Percentiles rank a stretch among this genome's conserved stretches.
Evolutionary conservation across 495 filamentous ascomycete species (phyloP).

Genomic region (Aspergillus avenaceus): DNA sequence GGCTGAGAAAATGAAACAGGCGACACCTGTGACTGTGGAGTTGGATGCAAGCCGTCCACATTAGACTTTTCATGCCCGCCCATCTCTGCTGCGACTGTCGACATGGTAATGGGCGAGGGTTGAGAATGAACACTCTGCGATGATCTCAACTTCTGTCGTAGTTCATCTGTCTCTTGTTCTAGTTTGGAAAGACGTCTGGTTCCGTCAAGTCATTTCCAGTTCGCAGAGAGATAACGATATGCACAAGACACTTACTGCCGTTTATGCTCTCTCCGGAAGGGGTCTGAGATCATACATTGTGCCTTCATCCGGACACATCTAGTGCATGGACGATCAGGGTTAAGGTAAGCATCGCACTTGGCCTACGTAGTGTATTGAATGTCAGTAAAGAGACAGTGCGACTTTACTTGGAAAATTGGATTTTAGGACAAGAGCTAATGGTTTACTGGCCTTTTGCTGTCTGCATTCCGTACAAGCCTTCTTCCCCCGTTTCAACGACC

Average conservation of each 20-base stretch:
- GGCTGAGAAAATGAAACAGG: constrained; percentile 13
- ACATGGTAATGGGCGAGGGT: constrained; percentile 25
- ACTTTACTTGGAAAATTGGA: no score
- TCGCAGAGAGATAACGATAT: neutral
- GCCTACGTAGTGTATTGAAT: constrained; percentile 18
- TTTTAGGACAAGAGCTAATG: no score
- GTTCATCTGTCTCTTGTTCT: constrained; percentile 35
- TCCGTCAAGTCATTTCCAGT: neutral
- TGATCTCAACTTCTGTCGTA: constrained; percentile 28
- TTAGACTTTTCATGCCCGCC: constrained; percentile 2
- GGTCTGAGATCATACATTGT: constrained; percentile 36
- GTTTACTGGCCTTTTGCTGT: constrained; percentile 35
- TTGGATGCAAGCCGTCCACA: constrained; percentile 1
- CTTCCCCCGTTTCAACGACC: constrained; percentile 36
- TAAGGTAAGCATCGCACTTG: constrained; percentile 40
- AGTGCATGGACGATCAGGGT: constrained; percentile 29
- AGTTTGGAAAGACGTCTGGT: constrained; percentile 33
- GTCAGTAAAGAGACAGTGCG: neutral
- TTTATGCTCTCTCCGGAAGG: constrained; percentile 42
- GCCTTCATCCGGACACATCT: constrained; percentile 36
- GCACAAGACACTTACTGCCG: constrained; percentile 27
- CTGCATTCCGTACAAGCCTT: constrained; percentile 44
- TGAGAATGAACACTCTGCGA: constrained; percentile 20
- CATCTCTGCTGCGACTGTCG: constrained; percentile 31
- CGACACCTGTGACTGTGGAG: constrained; percentile 11